Conservation (phyloP, 441 rosid genomes). For the Gossypium davidsonii region DNA sequence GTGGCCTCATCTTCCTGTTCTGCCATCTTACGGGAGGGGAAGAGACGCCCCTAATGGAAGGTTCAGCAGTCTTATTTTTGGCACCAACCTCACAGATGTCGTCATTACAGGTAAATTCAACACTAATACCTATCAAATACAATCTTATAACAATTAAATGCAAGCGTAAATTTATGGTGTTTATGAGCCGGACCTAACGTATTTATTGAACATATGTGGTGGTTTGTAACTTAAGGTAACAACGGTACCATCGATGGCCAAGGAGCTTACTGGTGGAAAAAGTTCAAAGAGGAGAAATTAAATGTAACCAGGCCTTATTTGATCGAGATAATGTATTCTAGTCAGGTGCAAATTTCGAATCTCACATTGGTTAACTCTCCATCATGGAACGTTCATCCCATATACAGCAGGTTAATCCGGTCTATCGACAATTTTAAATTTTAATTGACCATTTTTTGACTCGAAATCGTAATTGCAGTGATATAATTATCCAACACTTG, state of each 20-base stretch:
- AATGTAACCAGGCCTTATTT: slow-evolving; percentile 61
- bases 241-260: slow-evolving; percentile 82
- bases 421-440: background rate
- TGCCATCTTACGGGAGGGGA: slow-evolving; percentile 44
- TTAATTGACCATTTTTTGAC: background rate
- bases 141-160: background rate
- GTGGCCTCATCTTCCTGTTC: slow-evolving; percentile 39
- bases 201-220: background rate
- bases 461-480: slow-evolving; percentile 21
- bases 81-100: slow-evolving; percentile 20
- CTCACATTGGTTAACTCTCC: slow-evolving; percentile 69
- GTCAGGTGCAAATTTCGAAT: slow-evolving; percentile 54
- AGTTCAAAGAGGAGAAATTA: slow-evolving; percentile 39
- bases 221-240: slow-evolving; percentile 37
- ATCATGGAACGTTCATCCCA: slow-evolving; percentile 82
- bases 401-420: slow-evolving; percentile 45
- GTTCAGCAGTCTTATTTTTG: background rate
- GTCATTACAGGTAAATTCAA: background rate
- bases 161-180: too few relatives aligned
- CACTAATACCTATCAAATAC: too few relatives aligned
- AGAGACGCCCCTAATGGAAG: background rate
- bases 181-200: too few relatives aligned
- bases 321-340: slow-evolving; percentile 69
- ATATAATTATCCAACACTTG: slow-evolving; percentile 44
- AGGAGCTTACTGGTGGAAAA: slow-evolving; percentile 78